Evolutionary conservation across 2,329 filamentous ascomycete genomes (phyloP).

Genomic region (Amauroascus verrucosus): DNA sequence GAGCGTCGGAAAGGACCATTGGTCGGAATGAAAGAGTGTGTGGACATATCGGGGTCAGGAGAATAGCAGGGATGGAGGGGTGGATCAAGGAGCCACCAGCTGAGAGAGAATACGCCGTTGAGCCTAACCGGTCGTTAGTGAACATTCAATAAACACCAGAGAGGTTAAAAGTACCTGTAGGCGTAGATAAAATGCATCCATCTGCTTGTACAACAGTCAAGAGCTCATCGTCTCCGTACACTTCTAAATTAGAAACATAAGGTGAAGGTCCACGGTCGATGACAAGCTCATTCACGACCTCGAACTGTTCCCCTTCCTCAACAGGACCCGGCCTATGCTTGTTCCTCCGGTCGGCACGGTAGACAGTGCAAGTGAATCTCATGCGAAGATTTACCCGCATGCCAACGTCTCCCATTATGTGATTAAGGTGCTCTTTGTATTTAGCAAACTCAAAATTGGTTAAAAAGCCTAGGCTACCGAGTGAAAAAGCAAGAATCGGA

Average conservation of each 20-base stretch:
- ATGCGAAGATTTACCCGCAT: constrained; percentile 98
- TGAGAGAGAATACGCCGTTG: constrained; percentile 90
- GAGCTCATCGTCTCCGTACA: constrained; percentile 90
- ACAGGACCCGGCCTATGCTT: constrained; percentile 46
- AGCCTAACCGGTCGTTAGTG: constrained; percentile 38
- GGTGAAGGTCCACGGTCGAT: constrained; percentile 94
- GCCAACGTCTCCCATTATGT: constrained; percentile 83
- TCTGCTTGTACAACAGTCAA: constrained; percentile 94
- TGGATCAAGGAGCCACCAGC: constrained; percentile 92
- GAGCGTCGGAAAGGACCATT: constrained; percentile 93
- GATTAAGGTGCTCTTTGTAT: constrained; percentile 77
- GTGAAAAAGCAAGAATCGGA: constrained; percentile 79
- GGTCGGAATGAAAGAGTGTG: constrained; percentile 94
- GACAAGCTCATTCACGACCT: constrained; percentile 95
- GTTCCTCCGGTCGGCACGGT: constrained; percentile 52
- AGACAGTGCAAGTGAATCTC: constrained; percentile 97
- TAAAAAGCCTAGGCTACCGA: constrained; percentile 87
- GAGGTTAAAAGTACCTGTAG: constrained; percentile 52
- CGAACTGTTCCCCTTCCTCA: constrained; percentile 89
- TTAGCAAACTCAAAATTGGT: constrained; percentile 93
- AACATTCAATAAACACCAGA: constrained; percentile 9
- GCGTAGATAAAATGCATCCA: constrained; percentile 94
- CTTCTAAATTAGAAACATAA: constrained; percentile 91
- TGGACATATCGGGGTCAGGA: constrained; percentile 93
- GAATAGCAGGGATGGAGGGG: constrained; percentile 90